Conservation (phyloP, 2,329 filamentous ascomycete genomes). For the Simplicillium aogashimaense region DNA sequence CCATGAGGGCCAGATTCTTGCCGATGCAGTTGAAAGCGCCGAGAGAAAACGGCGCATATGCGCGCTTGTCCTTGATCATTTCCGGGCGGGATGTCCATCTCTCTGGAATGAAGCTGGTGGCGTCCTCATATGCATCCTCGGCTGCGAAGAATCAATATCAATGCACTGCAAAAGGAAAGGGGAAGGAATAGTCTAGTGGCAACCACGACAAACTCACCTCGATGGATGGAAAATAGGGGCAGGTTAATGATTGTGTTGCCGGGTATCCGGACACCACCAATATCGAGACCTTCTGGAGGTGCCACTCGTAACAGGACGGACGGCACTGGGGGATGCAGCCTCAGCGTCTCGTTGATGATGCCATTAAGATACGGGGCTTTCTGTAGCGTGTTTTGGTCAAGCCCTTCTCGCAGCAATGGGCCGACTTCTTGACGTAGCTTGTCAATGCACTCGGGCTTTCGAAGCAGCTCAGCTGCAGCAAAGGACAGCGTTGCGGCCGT, state of each 20-base stretch:
- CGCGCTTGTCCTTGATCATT: not conserved
- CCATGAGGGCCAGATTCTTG: not conserved
- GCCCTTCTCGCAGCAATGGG: slow-evolving; percentile 5
- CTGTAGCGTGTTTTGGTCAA: slow-evolving; percentile 11
- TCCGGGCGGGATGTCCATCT: not conserved
- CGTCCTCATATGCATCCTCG: not conserved
- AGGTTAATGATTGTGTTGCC: too few relatives aligned
- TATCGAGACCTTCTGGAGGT: slow-evolving; percentile 22
- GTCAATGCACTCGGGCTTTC: slow-evolving; percentile 20
- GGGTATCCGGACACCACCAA: too few relatives aligned
- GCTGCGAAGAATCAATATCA: not conserved
- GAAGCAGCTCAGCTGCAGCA: slow-evolving; percentile 22
- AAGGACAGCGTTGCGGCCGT: slow-evolving; percentile 21
- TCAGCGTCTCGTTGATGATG: slow-evolving; percentile 27
- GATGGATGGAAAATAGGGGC: too few relatives aligned
- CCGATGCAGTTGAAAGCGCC: not conserved
- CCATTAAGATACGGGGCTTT: slow-evolving; percentile 21
- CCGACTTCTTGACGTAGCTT: slow-evolving; percentile 29
- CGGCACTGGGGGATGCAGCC: slow-evolving; percentile 25
- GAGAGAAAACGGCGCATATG: not conserved
- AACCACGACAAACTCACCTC: too few relatives aligned
- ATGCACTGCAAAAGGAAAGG: not conserved
- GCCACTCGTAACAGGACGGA: slow-evolving; percentile 23
- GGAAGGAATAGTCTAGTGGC: too few relatives aligned
- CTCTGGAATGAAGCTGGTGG: not conserved